A percentile compares a stretch with the other conserved stretches of the same genome.
Evolutionary conservation across 1,284 basidiomycete species (phyloP).

Genomic region (Gomphus bonarii): DNA sequence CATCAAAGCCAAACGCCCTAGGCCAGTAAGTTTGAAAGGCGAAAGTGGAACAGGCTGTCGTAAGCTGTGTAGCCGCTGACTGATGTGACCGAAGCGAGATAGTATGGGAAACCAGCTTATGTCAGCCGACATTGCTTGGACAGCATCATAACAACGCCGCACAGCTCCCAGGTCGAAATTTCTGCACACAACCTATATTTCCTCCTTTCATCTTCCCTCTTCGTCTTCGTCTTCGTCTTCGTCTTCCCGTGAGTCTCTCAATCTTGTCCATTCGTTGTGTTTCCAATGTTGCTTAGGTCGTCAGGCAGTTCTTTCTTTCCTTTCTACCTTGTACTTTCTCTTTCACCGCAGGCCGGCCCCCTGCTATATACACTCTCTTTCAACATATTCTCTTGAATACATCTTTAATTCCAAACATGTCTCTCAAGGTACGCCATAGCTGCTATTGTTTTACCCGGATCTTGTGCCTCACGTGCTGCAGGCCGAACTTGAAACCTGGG

Average conservation of each 20-base stretch:
- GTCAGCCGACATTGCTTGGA: not conserved
- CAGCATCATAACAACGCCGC: not conserved
- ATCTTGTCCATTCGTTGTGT: not conserved
- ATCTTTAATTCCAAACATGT: constrained; percentile 37
- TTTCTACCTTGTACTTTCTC: not conserved
- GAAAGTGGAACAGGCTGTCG: not conserved
- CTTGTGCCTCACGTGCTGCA: constrained; percentile 6
- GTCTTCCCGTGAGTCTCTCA: not conserved
- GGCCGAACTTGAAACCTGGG: constrained; percentile 78
- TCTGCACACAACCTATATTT: not conserved
- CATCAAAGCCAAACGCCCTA: no score
- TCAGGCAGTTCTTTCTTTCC: not conserved
- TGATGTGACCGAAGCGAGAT: not conserved
- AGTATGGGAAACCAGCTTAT: not conserved
- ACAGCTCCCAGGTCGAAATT: not conserved
- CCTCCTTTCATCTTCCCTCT: not conserved
- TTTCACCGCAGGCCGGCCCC: constrained; percentile 4
- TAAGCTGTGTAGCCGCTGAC: not conserved
- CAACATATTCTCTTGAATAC: constrained; percentile 9
- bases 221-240: not conserved
- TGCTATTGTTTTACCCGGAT: not conserved
- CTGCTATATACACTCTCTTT: not conserved
- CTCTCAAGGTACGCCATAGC: constrained; percentile 47
- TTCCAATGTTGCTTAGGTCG: not conserved
- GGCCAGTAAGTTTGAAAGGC: no score